phyloP scores from a whole-genome alignment of 495 filamentous ascomycete species.

The Hypoxylon subgilvum region DNA sequence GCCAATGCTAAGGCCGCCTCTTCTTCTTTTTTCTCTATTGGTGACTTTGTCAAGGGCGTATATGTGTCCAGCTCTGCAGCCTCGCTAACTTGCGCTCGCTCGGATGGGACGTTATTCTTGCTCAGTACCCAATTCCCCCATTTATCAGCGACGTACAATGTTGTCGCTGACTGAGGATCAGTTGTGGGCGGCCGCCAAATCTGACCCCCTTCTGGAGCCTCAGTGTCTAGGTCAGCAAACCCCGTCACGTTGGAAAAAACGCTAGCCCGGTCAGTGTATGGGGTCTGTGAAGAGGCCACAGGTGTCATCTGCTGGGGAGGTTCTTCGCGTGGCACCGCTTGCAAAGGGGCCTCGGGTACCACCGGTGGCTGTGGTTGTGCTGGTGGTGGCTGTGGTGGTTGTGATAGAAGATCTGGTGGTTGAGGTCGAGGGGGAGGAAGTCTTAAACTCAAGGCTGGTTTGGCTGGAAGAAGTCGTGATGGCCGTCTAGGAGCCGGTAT shows the following conservation, averaged over 20 bases:
- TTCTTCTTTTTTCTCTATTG: constrained; percentile 46
- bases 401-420: constrained; percentile 25
- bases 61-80: constrained; percentile 44
- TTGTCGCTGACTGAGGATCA: constrained; percentile 47
- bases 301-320: no score
- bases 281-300: constrained; percentile 17
- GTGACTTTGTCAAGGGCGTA: constrained; percentile 50
- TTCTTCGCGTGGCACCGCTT: no score
- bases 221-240: constrained; percentile 48
- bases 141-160: constrained; percentile 52
- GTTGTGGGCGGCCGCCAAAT: constrained; percentile 51
- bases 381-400: constrained; percentile 34
- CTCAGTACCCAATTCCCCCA: constrained; percentile 54
- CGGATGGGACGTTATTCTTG: constrained; percentile 30
- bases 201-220: constrained; percentile 34
- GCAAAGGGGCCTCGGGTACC: no score
- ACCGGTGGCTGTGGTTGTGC: constrained; percentile 30
- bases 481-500: constrained; percentile 6
- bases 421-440: constrained; percentile 27
- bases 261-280: constrained; percentile 44
- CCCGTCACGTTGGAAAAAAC: constrained; percentile 56
- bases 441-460: constrained; percentile 21
- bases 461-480: constrained; percentile 23
- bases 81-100: constrained; percentile 18
- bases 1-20: constrained; percentile 39